A percentile compares a stretch with the other conserved stretches of the same genome.
Conservation (phyloP, 2,329 filamentous ascomycete genomes). For the Cladophialophora carrionii region DNA sequence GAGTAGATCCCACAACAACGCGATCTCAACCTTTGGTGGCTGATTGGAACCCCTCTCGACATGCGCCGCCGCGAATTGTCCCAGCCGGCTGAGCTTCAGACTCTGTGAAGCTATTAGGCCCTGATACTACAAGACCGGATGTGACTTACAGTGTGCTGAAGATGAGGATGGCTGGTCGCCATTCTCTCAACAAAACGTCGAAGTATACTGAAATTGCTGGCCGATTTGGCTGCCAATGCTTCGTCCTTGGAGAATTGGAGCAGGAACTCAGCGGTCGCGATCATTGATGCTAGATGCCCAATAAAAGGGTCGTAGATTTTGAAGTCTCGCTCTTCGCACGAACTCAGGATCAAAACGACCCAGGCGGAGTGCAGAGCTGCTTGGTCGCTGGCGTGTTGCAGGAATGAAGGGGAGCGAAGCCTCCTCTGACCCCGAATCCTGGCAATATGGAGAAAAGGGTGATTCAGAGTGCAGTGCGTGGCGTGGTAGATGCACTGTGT, state of each 20-base stretch:
- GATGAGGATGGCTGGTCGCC: slow-evolving; percentile 25
- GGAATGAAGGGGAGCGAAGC: slow-evolving; percentile 34
- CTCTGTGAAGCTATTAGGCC: slow-evolving; percentile 15
- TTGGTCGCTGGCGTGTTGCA: slow-evolving; percentile 36
- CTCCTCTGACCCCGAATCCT: slow-evolving; percentile 26
- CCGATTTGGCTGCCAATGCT: slow-evolving; percentile 22
- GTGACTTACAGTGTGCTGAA: slow-evolving; percentile 29
- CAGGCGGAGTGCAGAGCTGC: slow-evolving; percentile 32
- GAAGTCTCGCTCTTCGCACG: slow-evolving; percentile 28
- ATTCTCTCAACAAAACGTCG: slow-evolving; percentile 28
- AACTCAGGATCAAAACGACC: slow-evolving; percentile 29
- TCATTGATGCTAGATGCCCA: slow-evolving; percentile 31
- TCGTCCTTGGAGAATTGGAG: slow-evolving; percentile 33
- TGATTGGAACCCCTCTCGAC: slow-evolving; percentile 10
- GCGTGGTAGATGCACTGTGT: slow-evolving; percentile 34
- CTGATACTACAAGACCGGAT: not conserved
- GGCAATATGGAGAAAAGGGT: slow-evolving; percentile 34
- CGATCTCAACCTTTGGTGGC: slow-evolving; percentile 32
- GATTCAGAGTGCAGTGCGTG: slow-evolving; percentile 33
- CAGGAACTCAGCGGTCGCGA: slow-evolving; percentile 31
- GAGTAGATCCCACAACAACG: slow-evolving; percentile 34
- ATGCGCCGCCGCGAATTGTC: slow-evolving; percentile 18
- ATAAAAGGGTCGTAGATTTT: slow-evolving; percentile 33
- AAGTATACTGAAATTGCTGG: slow-evolving; percentile 28
- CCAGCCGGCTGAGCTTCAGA: slow-evolving; percentile 25